phyloP scores from a whole-genome alignment of 2,329 filamentous ascomycete species.

The Gyromitra esculenta region DNA sequence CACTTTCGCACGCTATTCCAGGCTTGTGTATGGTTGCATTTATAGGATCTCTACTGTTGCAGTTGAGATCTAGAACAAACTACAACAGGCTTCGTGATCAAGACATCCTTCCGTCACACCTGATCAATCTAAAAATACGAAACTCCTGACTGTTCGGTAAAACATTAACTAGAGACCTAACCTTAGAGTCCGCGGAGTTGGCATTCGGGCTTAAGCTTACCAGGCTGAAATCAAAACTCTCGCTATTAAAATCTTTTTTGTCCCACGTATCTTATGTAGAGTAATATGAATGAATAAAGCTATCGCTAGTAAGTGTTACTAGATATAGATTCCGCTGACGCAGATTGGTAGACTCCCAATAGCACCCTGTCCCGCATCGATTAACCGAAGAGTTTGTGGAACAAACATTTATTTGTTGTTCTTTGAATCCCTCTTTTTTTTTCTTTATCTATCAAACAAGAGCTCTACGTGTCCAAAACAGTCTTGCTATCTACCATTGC shows the following conservation, averaged over 20 bases:
- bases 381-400: slow-evolving; percentile 20
- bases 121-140: slow-evolving; percentile 16
- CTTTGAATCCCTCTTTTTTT: background rate
- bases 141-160: background rate
- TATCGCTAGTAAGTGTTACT: background rate
- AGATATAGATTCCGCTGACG: slow-evolving; percentile 9
- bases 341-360: background rate
- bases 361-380: background rate
- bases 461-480: slow-evolving; percentile 25
- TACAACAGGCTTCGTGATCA: too few relatives aligned
- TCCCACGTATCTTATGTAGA: background rate
- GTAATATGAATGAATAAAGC: background rate
- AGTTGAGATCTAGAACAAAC: background rate
- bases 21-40: background rate
- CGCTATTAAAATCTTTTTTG: background rate
- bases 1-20: background rate
- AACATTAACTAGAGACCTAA: background rate
- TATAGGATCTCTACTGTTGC: background rate
- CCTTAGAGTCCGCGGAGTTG: background rate
- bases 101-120: background rate
- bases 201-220: background rate
- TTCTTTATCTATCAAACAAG: slow-evolving; percentile 1
- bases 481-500: slow-evolving; percentile 1
- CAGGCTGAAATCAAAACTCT: background rate
- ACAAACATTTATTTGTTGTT: background rate